phyloP scores from a whole-genome alignment of 441 rosid species.

The Syzygium malaccense region DNA sequence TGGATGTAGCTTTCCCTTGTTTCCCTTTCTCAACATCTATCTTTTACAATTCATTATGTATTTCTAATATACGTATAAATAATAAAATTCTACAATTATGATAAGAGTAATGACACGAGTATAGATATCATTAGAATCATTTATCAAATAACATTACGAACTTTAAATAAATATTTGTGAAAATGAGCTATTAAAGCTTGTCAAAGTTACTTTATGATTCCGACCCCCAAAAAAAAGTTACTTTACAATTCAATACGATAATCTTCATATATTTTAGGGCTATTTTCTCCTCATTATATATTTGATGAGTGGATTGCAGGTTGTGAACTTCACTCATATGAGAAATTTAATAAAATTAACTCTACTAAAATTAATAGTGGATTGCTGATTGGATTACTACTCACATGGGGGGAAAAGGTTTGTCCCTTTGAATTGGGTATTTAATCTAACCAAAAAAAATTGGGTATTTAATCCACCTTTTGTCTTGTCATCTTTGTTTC shows the following conservation, averaged over 20 bases:
- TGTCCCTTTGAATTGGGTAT: not conserved
- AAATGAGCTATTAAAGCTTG: not conserved
- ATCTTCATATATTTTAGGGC: not conserved
- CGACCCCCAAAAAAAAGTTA: too few relatives aligned
- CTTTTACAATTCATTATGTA: not conserved
- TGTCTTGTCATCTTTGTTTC: not conserved
- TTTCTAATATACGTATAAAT: not conserved
- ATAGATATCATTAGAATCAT: not conserved
- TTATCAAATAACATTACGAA: not conserved
- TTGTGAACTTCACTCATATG: not conserved
- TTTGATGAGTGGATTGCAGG: not conserved
- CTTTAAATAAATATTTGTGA: not conserved
- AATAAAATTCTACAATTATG: not conserved
- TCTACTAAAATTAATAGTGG: not conserved
- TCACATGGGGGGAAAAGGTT: not conserved
- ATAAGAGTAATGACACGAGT: not conserved
- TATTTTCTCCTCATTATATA: not conserved
- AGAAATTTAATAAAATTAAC: not conserved
- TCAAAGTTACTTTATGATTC: not conserved
- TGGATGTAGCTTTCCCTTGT: not conserved
- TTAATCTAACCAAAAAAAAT: too few relatives aligned
- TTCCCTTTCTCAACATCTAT: not conserved
- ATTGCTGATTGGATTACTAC: not conserved
- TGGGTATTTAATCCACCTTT: not conserved
- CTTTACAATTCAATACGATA: too few relatives aligned